Base-by-base conservation (phyloP, 345 rosid species). In the Gossypium anomalum region DNA sequence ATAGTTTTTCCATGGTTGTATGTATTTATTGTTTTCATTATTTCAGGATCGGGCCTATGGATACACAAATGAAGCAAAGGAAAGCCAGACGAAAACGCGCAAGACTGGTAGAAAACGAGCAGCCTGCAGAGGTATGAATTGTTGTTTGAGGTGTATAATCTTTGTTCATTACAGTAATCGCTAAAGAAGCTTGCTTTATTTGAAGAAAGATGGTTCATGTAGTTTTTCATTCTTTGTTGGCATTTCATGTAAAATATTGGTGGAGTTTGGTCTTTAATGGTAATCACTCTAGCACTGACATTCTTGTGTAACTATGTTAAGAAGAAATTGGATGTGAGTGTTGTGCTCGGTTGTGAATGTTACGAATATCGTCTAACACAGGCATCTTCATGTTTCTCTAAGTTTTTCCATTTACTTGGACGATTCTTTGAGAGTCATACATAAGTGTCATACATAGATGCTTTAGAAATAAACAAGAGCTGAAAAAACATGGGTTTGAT, bases 41-140 rank as follows among this genome's bases (percentile, higher is more conserved):
- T 17, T 29, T 67, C 75, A 86, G 89, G 89, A 66, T 78, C 59
- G 85, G 89, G 69, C 83, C 85, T 6, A 82, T 80, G 85, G 48
- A 82, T 61, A 16, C 56, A 0, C 51, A 80, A 67, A 4, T 70
- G 57, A 86, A 75, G 77, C 57, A 48, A 19, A 68, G 82, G 68
- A 83, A 74, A 70, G 45, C 73, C 44, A 12, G 76, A 20, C 76
- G 62, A 47, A 73, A 70, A 65, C 71, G 55, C 3, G 16, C 17
- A 10, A 80, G 55, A 17, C 78, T 67, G 16, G 34, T 57, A 17
- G 62, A 70, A 63, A 55, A 34, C 47, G 57, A 19, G 64, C 57
- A 17, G 19, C 85, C 87, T 22, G 67, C 73, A 67, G 70, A 83
- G 73, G 89, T 86, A 20, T 64, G 79, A 64, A 17, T 25, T 11